A percentile compares a stretch with the other conserved stretches of the same genome.
Evolutionary conservation across 306 rosid species (phyloP).

Genomic region (Citrullus colocynthis): DNA sequence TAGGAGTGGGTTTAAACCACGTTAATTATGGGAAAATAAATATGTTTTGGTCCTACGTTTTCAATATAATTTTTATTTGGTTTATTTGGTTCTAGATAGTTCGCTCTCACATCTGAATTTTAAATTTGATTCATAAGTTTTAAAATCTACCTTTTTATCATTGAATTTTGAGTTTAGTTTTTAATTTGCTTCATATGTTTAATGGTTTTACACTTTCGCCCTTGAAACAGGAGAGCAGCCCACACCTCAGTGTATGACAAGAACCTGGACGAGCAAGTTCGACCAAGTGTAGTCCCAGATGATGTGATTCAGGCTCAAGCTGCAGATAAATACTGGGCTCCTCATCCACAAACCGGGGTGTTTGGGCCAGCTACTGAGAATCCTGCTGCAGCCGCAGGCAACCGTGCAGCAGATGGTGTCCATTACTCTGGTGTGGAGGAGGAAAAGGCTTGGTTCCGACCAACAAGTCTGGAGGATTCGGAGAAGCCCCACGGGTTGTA

Average conservation of each 20-base stretch:
- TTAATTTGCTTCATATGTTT: too few relatives aligned
- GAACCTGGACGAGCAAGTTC: constrained; percentile 54
- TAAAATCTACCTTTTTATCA: too few relatives aligned
- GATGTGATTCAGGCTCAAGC: constrained; percentile 46
- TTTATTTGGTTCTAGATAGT: too few relatives aligned
- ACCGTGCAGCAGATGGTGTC: constrained; percentile 14
- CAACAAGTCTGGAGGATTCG: constrained; percentile 69
- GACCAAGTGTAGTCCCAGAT: constrained; percentile 42
- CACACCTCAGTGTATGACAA: constrained; percentile 66
- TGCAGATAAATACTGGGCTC: constrained; percentile 69
- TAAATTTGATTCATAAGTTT: too few relatives aligned
- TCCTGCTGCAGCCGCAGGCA: constrained; percentile 6
- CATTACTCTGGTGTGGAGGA: constrained; percentile 35
- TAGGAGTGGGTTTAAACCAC: neutral
- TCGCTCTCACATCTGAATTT: too few relatives aligned
- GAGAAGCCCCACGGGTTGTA: constrained; percentile 55
- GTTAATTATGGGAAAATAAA: too few relatives aligned
- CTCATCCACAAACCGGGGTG: constrained; percentile 82
- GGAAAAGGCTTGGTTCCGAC: constrained; percentile 95
- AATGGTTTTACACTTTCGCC: too few relatives aligned
- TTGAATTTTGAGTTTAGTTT: too few relatives aligned
- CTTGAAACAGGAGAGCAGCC: constrained; percentile 40
- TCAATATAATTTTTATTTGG: too few relatives aligned
- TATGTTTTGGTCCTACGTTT: too few relatives aligned
- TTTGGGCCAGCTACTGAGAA: constrained; percentile 46